phyloP scores from a whole-genome alignment of 2,329 filamentous ascomycete genomes.

The Fusarium verrucosum region DNA sequence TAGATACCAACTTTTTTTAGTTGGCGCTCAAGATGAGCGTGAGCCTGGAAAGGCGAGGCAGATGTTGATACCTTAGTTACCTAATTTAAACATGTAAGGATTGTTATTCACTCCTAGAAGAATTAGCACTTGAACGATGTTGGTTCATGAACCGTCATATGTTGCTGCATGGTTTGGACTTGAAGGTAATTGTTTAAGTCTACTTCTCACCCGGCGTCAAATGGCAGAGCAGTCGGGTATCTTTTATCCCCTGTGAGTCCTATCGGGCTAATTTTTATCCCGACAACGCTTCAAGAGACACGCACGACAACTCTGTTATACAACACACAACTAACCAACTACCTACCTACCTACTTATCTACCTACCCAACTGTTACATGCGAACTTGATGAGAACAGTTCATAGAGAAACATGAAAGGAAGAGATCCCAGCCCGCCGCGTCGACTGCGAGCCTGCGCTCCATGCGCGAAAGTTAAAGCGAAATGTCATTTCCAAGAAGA shows the following conservation, averaged over 20 bases:
- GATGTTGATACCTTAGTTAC: background rate
- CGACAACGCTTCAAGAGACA: background rate
- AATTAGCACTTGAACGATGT: background rate
- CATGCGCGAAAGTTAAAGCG: slow-evolving; percentile 45
- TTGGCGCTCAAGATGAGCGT: background rate
- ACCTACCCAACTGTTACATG: too few species aligned
- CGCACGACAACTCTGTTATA: background rate
- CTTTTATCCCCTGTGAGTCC: background rate
- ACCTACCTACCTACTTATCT: too few species aligned
- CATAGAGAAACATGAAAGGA: slow-evolving; percentile 11
- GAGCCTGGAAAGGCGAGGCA: background rate
- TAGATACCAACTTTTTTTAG: slow-evolving; percentile 31
- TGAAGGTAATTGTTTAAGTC: background rate
- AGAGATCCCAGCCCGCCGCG: slow-evolving; percentile 43
- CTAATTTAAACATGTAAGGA: background rate
- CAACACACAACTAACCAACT: too few species aligned
- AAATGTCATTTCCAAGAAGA: slow-evolving; percentile 44
- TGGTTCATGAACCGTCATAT: background rate
- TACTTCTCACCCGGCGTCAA: background rate
- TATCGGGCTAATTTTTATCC: slow-evolving; percentile 3
- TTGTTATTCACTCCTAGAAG: background rate
- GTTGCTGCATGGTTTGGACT: background rate
- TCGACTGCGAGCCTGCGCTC: slow-evolving; percentile 45
- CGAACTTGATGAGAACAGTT: background rate
- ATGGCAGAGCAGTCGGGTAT: background rate